Percentiles rank a stretch among this genome's conserved stretches.
phyloP scores from a whole-genome alignment of 1,284 basidiomycete genomes.

The Chalciporus sp. region DNA sequence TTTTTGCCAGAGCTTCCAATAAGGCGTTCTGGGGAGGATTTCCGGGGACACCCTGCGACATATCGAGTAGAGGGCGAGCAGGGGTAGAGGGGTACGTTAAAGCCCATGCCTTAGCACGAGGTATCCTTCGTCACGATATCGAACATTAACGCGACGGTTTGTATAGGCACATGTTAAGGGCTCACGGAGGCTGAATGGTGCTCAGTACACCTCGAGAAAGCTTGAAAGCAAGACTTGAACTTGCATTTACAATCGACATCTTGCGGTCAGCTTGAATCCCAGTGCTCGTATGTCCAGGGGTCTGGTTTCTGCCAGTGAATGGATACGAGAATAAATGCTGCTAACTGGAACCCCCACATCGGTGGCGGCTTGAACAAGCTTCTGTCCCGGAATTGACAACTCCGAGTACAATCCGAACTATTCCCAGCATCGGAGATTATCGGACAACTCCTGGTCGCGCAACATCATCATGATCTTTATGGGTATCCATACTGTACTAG shows the following conservation, averaged over 20 bases:
- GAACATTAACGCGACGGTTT: background rate
- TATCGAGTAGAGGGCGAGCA: slow-evolving; percentile 62
- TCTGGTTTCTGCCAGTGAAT: background rate
- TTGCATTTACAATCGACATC: background rate
- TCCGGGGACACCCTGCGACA: slow-evolving; percentile 80
- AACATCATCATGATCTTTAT: too few relatives aligned
- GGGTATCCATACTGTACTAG: background rate
- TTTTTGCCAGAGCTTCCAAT: slow-evolving; percentile 50
- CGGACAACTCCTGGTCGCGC: background rate
- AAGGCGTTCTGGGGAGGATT: slow-evolving; percentile 60
- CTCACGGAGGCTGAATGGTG: slow-evolving; percentile 46
- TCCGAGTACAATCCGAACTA: background rate
- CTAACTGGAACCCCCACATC: background rate
- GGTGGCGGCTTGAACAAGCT: background rate
- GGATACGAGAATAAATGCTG: background rate
- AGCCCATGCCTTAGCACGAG: slow-evolving; percentile 70
- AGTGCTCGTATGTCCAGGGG: background rate
- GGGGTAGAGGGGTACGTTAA: slow-evolving; percentile 46
- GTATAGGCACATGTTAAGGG: background rate
- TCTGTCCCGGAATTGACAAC: too few relatives aligned
- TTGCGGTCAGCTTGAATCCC: background rate
- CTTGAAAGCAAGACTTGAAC: slow-evolving; percentile 30
- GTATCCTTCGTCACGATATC: slow-evolving; percentile 53
- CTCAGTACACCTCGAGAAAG: slow-evolving; percentile 43
- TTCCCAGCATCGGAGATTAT: background rate